These are phyloP conservation scores for Meira nashicola DNA, from an alignment of 1,284 basidiomycete genomes.

Conservation along the genomic window DNA sequence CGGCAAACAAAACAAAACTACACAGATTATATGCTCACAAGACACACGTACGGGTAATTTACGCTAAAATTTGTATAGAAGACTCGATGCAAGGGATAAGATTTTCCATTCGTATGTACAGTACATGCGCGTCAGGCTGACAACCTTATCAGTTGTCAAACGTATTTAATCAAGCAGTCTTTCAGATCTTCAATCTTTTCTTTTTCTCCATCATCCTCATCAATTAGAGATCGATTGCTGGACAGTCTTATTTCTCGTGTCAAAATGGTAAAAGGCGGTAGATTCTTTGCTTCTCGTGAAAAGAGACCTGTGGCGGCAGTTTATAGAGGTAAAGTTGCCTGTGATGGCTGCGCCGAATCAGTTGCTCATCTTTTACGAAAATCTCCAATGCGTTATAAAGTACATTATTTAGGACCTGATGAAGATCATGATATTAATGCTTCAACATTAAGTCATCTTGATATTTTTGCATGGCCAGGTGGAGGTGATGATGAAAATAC, in stretches of 20 bases:
- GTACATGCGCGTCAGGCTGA: too few relatives aligned
- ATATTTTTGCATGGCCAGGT: constrained; percentile 11
- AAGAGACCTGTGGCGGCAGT: constrained; percentile 10
- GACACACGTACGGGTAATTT: too few relatives aligned
- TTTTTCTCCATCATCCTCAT: too few relatives aligned
- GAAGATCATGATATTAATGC: constrained; percentile 7
- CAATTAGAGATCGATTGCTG: too few relatives aligned
- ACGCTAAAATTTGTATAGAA: too few relatives aligned
- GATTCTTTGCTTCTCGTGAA: background rate
- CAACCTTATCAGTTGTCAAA: too few relatives aligned
- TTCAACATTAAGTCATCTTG: constrained; percentile 4
- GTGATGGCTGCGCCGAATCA: constrained; percentile 5
- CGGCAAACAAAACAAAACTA: too few relatives aligned
- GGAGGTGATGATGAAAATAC: constrained; percentile 8
- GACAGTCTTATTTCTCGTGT: background rate
- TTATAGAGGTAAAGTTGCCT: constrained; percentile 8
- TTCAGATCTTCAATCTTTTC: too few relatives aligned
- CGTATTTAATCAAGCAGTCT: too few relatives aligned
- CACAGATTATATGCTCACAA: too few relatives aligned
- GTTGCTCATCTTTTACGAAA: background rate
- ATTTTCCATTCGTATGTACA: too few relatives aligned
- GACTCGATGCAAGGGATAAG: too few relatives aligned
- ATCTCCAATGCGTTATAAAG: constrained; percentile 2
- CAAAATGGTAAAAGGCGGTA: constrained; percentile 4
- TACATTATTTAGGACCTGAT: constrained; percentile 8